A percentile compares a stretch with the other conserved stretches of the same genome.
Conservation (phyloP, 305 asterid genomes). For the Plantago coronopus region DNA sequence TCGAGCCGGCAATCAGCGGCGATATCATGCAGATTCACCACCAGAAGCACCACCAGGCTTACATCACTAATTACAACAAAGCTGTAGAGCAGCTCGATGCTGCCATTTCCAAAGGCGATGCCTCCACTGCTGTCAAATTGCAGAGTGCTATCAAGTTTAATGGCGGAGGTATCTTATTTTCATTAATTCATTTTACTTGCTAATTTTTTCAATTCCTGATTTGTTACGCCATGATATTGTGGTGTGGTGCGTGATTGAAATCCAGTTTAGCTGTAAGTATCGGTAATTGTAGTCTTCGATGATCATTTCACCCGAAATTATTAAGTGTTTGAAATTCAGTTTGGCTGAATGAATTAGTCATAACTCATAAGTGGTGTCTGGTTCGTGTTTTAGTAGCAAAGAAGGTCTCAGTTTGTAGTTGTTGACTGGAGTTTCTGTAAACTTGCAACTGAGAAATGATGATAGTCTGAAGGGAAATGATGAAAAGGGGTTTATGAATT, state of each 20-base stretch:
- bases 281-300: no score
- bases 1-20: constrained; percentile 76
- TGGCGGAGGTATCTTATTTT: constrained; percentile 92
- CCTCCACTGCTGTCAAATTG: constrained; percentile 62
- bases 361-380: no score
- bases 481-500: no score
- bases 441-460: no score
- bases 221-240: neutral
- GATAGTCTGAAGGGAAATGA: no score
- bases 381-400: no score
- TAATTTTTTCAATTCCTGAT: neutral
- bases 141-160: constrained; percentile 83
- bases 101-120: constrained; percentile 62
- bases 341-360: no score
- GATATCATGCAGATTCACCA: constrained; percentile 90
- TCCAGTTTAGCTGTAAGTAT: no score
- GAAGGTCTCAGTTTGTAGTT: no score
- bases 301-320: no score
- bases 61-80: constrained; percentile 76
- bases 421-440: no score
- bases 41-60: constrained; percentile 89
- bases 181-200: neutral
- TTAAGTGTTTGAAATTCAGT: no score
- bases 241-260: neutral
- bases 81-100: constrained; percentile 74